Conservation (phyloP, 1,284 basidiomycete species). For the Boletus subluridellus region DNA sequence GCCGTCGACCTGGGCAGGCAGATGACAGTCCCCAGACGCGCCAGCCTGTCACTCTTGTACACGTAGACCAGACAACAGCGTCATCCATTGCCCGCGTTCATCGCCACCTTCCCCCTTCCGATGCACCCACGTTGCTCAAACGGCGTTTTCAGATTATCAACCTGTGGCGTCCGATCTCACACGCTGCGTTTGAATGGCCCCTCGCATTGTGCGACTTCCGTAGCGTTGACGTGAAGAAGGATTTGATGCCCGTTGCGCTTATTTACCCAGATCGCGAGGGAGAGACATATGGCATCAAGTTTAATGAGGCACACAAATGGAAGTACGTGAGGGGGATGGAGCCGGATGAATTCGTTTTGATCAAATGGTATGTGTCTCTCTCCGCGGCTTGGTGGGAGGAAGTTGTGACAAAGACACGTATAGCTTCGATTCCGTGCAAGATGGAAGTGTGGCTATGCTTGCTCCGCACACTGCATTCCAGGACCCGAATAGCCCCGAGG, state of each 20-base stretch:
- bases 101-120: slow-evolving; percentile 48
- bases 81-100: slow-evolving; percentile 49
- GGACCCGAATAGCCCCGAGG: slow-evolving; percentile 36
- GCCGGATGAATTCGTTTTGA: slow-evolving; percentile 45
- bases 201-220: slow-evolving; percentile 50
- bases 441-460: slow-evolving; percentile 40
- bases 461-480: slow-evolving; percentile 46
- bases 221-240: slow-evolving; percentile 38
- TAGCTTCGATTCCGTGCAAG: slow-evolving; percentile 21
- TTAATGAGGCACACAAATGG: slow-evolving; percentile 26
- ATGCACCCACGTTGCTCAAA: slow-evolving; percentile 38
- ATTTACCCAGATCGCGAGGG: slow-evolving; percentile 23
- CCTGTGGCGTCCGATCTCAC: slow-evolving; percentile 52
- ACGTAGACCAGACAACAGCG: slow-evolving; percentile 53
- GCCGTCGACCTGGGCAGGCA: slow-evolving; percentile 39
- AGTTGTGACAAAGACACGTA: background rate
- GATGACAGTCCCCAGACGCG: slow-evolving; percentile 44
- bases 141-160: slow-evolving; percentile 54
- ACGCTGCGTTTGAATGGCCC: slow-evolving; percentile 46
- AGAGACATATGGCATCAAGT: slow-evolving; percentile 24
- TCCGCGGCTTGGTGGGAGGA: background rate
- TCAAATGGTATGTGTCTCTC: slow-evolving; percentile 43
- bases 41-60: slow-evolving; percentile 48
- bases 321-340: slow-evolving; percentile 34
- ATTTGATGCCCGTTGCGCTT: slow-evolving; percentile 36